Evolutionary conservation across 345 rosid species (phyloP).

Genomic region (Toxicodendron radicans): DNA sequence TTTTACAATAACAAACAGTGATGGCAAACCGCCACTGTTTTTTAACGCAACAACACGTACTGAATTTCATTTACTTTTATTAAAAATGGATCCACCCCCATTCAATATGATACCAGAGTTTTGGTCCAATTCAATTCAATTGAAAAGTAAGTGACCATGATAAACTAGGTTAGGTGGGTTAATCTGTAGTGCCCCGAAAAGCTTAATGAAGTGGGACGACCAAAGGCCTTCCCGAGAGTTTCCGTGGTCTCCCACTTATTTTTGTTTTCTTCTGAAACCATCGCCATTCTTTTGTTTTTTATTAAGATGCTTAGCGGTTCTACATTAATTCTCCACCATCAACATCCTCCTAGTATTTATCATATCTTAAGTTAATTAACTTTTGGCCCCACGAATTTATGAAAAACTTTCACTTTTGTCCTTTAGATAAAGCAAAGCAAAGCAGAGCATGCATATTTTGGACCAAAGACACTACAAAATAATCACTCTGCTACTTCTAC

Average conservation of each 20-base stretch:
- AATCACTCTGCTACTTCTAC: neutral
- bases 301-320: too few species aligned
- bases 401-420: slow-evolving; percentile 4
- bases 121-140: too few species aligned
- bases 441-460: neutral
- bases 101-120: too few species aligned
- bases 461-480: too few species aligned
- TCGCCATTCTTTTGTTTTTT: too few species aligned
- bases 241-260: slow-evolving; percentile 10
- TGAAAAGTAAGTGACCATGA: too few species aligned
- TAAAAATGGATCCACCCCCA: neutral
- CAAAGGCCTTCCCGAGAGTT: neutral
- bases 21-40: too few species aligned
- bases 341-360: neutral
- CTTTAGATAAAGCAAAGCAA: slow-evolving; percentile 1
- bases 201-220: neutral
- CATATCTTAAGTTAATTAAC: neutral
- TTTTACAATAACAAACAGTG: too few species aligned
- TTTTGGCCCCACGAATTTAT: slow-evolving; percentile 1
- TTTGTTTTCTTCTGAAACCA: neutral
- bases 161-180: too few species aligned
- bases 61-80: too few species aligned
- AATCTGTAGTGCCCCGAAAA: neutral
- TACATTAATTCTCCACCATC: too few species aligned
- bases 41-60: neutral